phyloP scores from a whole-genome alignment of 2,329 filamentous ascomycete genomes.

The Dryadomyces quercus-mongolicae region DNA sequence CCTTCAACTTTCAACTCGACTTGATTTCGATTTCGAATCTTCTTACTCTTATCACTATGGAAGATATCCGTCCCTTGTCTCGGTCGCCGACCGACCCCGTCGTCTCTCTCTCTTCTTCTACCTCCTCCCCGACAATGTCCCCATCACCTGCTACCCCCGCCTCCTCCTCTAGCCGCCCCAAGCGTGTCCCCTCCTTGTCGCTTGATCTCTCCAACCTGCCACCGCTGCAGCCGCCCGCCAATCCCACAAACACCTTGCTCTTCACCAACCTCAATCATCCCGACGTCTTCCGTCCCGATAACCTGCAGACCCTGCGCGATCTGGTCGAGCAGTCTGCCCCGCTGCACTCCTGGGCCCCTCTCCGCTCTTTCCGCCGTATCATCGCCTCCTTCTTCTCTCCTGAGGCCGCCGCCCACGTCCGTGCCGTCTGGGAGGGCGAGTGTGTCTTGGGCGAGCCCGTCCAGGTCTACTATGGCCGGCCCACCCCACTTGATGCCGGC shows the following conservation, averaged over 20 bases:
- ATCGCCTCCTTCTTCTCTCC: slow-evolving; percentile 65
- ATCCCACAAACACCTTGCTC: slow-evolving; percentile 72
- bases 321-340: slow-evolving; percentile 58
- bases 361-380: slow-evolving; percentile 74
- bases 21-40: neutral
- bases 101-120: neutral
- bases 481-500: slow-evolving; percentile 37
- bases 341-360: slow-evolving; percentile 66
- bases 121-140: neutral
- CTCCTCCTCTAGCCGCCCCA: slow-evolving; percentile 12
- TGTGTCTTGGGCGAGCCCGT: slow-evolving; percentile 57
- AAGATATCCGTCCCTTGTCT: neutral
- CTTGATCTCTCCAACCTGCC: slow-evolving; percentile 66
- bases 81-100: neutral
- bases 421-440: slow-evolving; percentile 63
- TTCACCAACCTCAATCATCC: slow-evolving; percentile 67
- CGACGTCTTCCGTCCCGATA: slow-evolving; percentile 62
- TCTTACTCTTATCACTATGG: neutral
- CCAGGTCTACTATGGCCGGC: slow-evolving; percentile 56
- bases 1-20: neutral
- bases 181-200: slow-evolving; percentile 35
- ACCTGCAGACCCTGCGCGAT: slow-evolving; percentile 60
- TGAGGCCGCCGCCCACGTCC: slow-evolving; percentile 58
- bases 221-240: slow-evolving; percentile 51
- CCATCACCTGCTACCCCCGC: neutral